Percentiles rank a stretch among this genome's conserved stretches.
phyloP scores from a whole-genome alignment of 768 basidiomycete species.

The Phanerochaete carnosa region DNA sequence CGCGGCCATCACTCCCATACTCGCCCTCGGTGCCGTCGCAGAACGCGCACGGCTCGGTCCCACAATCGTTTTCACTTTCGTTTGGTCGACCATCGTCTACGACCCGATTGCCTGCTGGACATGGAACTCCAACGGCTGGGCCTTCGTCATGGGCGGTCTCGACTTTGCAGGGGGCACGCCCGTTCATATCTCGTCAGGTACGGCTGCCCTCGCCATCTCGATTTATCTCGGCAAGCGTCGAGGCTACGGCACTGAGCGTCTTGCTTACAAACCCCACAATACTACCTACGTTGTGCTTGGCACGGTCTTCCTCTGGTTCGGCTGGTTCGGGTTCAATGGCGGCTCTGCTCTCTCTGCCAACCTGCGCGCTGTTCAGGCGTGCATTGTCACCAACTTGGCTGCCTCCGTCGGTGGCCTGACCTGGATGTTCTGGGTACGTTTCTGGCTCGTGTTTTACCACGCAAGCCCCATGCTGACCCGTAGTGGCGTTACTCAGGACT shows the following conservation, averaged over 20 bases:
- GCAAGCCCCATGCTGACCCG: neutral
- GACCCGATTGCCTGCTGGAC: constrained; percentile 97
- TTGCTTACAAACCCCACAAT: constrained; percentile 94
- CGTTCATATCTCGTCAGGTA: constrained; percentile 94
- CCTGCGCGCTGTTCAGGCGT: constrained; percentile 81
- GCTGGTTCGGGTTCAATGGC: constrained; percentile 96
- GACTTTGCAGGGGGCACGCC: constrained; percentile 97
- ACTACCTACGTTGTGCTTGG: constrained; percentile 92
- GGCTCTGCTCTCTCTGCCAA: constrained; percentile 89
- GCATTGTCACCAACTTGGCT: constrained; percentile 91
- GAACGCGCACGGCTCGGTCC: constrained; percentile 88
- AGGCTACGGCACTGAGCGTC: constrained; percentile 86
- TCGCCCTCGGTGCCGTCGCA: constrained; percentile 90
- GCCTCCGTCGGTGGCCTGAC: constrained; percentile 85
- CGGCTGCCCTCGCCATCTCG: constrained; percentile 87
- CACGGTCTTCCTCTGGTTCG: constrained; percentile 91
- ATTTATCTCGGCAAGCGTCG: constrained; percentile 88
- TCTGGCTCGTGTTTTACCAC: neutral
- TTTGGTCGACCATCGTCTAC: constrained; percentile 85
- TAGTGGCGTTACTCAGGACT: constrained; percentile 56
- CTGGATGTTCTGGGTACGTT: constrained; percentile 84
- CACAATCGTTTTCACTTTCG: constrained; percentile 83
- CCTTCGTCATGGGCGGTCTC: constrained; percentile 73
- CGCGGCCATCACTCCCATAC: constrained; percentile 83
- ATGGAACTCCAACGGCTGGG: constrained; percentile 84